Base-by-base conservation (phyloP, 108 stramenopile genomes). In the Mediolabrus comicus region DNA sequence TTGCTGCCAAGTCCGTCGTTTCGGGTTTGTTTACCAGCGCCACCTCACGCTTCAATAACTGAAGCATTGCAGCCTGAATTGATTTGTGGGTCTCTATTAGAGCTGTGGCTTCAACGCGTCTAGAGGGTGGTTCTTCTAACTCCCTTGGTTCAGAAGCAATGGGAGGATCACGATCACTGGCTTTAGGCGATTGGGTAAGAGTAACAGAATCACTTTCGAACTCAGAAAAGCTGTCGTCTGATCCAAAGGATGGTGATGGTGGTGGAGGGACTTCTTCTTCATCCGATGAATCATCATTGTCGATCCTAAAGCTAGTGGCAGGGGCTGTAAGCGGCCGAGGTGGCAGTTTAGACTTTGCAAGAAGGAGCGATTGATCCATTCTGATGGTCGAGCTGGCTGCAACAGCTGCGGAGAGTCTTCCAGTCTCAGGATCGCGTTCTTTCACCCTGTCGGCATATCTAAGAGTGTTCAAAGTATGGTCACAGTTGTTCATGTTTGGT, bases 401-500 rank as follows among this genome's bases (percentile, higher is more conserved):
- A 17, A 80, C 75, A 31, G 70, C 63, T 29, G 70, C 75, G 5
- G 88, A 56, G 17, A 88, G 74, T 32, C 68, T 73, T 3, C 94
- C 91, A 22, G 75, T 87, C 59, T 85, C 74, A n/a, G 91, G 59
- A 75, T 92, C 80, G n/a, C 90, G 87, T 56, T 95, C 93, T 79
- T 97, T 97, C 30, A 97, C 95, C 46, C 96, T 86, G 55, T 98
- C 96, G 10, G 98, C 97, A 75, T 97, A 98, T 7, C 98, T 87
- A 17, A 99, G 87, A n/a, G 99, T 99, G 69, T 99, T 99, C 57
- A 97, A 67, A 3, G 98, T 98, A 70, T 98, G 99, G 62, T 99
- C 95, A 53, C 96, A 95, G 38, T 96, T 92, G 13, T 81, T 90
- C 62, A 97, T 94, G 62, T 87, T 91, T 7, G 99, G 98, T 3